Base-by-base conservation (phyloP, 2,329 filamentous ascomycete species). In the Passalora sequoiae region DNA sequence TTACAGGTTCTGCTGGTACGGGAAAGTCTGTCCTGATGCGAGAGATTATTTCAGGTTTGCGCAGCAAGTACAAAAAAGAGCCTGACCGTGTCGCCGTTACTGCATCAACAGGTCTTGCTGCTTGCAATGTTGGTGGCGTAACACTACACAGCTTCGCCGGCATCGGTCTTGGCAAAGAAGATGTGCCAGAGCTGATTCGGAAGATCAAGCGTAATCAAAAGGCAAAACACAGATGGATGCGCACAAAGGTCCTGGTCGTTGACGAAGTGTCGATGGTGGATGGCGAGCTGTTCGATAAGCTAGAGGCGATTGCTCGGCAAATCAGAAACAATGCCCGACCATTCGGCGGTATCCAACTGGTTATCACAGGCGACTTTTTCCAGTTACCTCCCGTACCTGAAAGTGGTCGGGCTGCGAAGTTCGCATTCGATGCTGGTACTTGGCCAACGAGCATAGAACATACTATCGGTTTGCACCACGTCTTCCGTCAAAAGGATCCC, bases 261-360 rank as follows among this genome's bases (percentile, higher is more conserved):
- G 92, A 98, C 66, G 92, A 98, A 63, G 83, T 98, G 3, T 97
- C 92, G 9, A 98, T 98, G 94, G 89, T 98, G 4, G 92, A 98
- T 58, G 92, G 88, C 1, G 89, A 96, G 24, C 74, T 98, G 0
- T 98, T 97, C 55, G 92, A 98, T 70, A 98, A 98, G 65, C 76
- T 98, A 13, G 89, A 94, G 49, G 79, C 85, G 48, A 85, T 98
- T 54, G 91, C 89, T 10, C 79, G 91, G 43, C 80, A 75, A 3
- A 81, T 98, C 49, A 81, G 89, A 41, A 95, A 94, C 61, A 96
- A 95, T 56, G 89, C 87, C 7, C 78, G 87, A 7, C 86, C 92
- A 0, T 98, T 95, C 72, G 94, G 92, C 42, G 92, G 92, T 4
- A 97, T 98, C 33, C 92, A 98, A 56, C 75, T 98, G 21, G 79